Conservation (phyloP, 805 yeast species). For the Saccharomycopsis schoenii region DNA sequence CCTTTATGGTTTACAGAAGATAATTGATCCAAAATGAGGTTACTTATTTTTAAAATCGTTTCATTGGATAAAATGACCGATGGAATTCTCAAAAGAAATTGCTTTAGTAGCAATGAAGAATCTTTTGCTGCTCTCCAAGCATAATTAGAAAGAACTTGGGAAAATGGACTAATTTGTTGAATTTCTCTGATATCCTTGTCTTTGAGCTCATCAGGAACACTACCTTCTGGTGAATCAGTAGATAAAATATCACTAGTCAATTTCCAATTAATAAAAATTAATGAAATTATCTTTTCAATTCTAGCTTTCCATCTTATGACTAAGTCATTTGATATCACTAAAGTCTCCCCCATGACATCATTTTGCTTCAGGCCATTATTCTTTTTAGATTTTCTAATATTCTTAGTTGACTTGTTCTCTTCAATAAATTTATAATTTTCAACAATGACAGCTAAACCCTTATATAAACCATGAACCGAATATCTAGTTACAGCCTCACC, state of each 20-base stretch:
- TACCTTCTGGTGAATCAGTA: conserved; percentile 66
- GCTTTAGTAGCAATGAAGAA: conserved; percentile 45
- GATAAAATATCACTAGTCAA: conserved; percentile 36
- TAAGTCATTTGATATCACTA: not conserved
- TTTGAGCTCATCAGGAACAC: conserved; percentile 38
- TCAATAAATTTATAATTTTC: conserved; percentile 21
- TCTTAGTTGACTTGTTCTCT: conserved; percentile 2
- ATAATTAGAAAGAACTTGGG: conserved; percentile 48
- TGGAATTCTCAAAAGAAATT: conserved; percentile 30
- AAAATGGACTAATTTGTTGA: conserved; percentile 20
- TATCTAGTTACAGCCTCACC: conserved; percentile 34
- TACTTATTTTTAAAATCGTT: conserved; percentile 33
- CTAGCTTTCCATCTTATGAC: not conserved
- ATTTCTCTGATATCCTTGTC: conserved; percentile 23
- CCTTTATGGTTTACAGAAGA: conserved; percentile 79
- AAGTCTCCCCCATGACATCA: not conserved
- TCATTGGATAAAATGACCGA: conserved; percentile 17
- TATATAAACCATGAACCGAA: conserved; percentile 63
- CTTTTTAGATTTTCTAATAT: not conserved
- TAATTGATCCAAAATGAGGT: conserved; percentile 53
- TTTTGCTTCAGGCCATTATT: not conserved
- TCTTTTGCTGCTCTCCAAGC: conserved; percentile 83
- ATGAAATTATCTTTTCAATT: conserved; percentile 12
- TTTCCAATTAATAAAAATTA: conserved; percentile 27
- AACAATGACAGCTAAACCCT: conserved; percentile 43